Evolutionary conservation across 179 eudicot species (phyloP), one percentile per base, ranked within the genome.

Genomic region (Silene noctiflora): DNA sequence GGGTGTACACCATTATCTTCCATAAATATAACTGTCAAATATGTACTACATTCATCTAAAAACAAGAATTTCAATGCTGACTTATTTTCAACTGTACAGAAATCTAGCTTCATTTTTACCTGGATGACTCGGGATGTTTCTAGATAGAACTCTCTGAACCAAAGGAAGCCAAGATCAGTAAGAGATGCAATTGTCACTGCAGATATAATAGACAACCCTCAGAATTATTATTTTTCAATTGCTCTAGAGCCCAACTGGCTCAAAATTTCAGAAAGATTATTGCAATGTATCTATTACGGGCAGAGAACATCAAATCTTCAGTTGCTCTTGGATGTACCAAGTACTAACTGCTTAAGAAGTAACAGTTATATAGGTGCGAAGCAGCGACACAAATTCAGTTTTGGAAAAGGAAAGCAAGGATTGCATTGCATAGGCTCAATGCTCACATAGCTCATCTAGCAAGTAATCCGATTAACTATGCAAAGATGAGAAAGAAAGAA

Each of bases 71-170:
- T 22, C 51, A 56, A 16, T 72, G n/a, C 33, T 33, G 48, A 33
- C 24, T 31, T 48, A 21, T 24, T 48, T 71, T 46, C 29, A 71
- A 48, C 27, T 31, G 53, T 61, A 78, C 42, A 60, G 17, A 73
- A 55, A 59, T 62, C 39, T 63, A 16, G 72, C 48, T 42, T 75
- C 21, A 59, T 80, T 77, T 84, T 77, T 84, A 95, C 99, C 99
- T 95, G 99, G 78, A 95, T 95, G 69, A 95, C 98, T 81, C 98
- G 98, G 79, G 98, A 95, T 77, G 99, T 91, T 81, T 95, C 99
- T 84, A 95, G 83, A 83, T 95, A 95, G 79, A 95, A 95, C 78
- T 95, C 99, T 89, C 99, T 91, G 84, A 95, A 93, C 99, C 98
- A 95, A 67, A 93, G 84, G 79, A 95, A 93, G 75, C 99, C 99